Evolutionary conservation across 352 stramenopile genomes (phyloP), one percentile per base, ranked within the genome.

Genomic region (Phytophthora niederhauseri): DNA sequence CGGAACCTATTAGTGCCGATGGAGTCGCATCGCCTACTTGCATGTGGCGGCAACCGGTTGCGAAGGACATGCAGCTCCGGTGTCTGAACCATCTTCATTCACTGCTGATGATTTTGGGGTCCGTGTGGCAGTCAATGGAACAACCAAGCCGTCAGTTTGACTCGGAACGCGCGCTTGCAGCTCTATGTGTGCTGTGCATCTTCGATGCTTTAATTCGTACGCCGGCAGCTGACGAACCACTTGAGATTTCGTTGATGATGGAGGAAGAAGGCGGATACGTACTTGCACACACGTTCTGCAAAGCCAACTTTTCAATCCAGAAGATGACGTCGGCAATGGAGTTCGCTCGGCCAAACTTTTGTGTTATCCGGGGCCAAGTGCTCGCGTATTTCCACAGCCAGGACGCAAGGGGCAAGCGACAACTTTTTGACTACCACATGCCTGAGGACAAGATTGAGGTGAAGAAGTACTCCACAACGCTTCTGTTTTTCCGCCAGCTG

Each of bases 391-490:
- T 97, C 53, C 75, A 89, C 28, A 77, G 74, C 6, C 78, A 90
- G 52, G 82, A 94, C 41, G 53, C 61, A 17, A 53, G 72, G 2
- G 88, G 70, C 5, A 91, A 90, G 45, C 78, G 81, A 26, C 80
- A 91, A 30, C 63, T 97, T 19, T 97, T 96, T 60, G 84, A 94
- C 45, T 95, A 95, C 46, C 91, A 95, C 55, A 96, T 97, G 89
- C 86, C 85, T 0, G 90, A 95, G 54, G 90, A 96, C 66, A 95
- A 94, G 56, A 84, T 96, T 30, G 90, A 96, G 55, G 60, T 96
- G 14, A 95, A 96, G 48, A 95, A 93, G 61, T 96, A 96, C 72
- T 95, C 87, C 12, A 91, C 89, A 22, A 96, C 88, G 22, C 60
- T 97, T n/a, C 70, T 94, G 17, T 97, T 96, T 66, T 90, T 97